A percentile compares a stretch with the other conserved stretches of the same genome.
phyloP scores from a whole-genome alignment of 1,139 yeast genomes.

The Meyerozyma smithsonii region DNA sequence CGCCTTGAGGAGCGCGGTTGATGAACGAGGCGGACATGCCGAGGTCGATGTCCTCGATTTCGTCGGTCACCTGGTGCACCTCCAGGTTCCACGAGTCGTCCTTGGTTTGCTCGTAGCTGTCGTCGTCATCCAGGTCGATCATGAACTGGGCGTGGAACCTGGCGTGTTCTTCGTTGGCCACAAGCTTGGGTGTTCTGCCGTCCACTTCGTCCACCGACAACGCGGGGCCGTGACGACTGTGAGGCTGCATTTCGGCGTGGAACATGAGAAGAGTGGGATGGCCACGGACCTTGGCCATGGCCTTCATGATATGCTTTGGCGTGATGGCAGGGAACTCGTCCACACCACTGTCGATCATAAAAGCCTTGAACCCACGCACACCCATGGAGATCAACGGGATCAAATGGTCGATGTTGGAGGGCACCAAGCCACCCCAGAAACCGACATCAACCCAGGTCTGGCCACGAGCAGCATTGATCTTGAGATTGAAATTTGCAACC shows the following conservation, averaged over 20 bases:
- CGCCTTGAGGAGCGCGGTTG: slow-evolving; percentile 36
- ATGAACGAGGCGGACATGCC: slow-evolving; percentile 47
- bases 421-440: slow-evolving; percentile 94
- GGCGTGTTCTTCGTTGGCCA: slow-evolving; percentile 16
- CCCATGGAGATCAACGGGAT: slow-evolving; percentile 77
- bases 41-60: slow-evolving; percentile 33
- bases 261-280: slow-evolving; percentile 75
- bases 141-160: slow-evolving; percentile 12
- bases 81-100: background rate
- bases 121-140: slow-evolving; percentile 16
- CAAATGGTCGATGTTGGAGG: slow-evolving; percentile 64
- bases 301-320: slow-evolving; percentile 55
- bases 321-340: slow-evolving; percentile 87
- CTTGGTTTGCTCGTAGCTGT: slow-evolving; percentile 6
- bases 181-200: slow-evolving; percentile 19
- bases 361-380: slow-evolving; percentile 89
- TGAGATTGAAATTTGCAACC: slow-evolving; percentile 65
- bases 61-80: slow-evolving; percentile 7
- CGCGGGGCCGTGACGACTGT: slow-evolving; percentile 21
- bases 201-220: slow-evolving; percentile 17
- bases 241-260: slow-evolving; percentile 83
- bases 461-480: slow-evolving; percentile 70
- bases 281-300: slow-evolving; percentile 58
- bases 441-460: slow-evolving; percentile 93
- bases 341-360: slow-evolving; percentile 86